A percentile compares a stretch with the other conserved stretches of the same genome.
Evolutionary conservation across 2,329 filamentous ascomycete genomes (phyloP).

Genomic region (Diaporthe amygdali): DNA sequence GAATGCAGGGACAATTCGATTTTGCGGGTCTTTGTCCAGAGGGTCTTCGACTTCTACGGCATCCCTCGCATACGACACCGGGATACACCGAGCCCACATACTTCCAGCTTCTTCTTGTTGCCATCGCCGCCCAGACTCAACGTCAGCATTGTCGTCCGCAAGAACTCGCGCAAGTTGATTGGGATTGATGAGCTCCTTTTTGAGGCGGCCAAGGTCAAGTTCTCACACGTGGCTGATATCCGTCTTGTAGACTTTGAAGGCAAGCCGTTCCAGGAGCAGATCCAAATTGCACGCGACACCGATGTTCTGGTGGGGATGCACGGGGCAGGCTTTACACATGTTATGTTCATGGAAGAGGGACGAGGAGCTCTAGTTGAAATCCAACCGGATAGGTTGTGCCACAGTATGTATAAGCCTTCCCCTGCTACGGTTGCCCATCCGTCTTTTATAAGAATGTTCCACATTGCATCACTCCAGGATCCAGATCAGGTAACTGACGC

Average conservation of each 20-base stretch:
- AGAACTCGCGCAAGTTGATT: constrained; percentile 31
- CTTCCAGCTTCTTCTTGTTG: not conserved
- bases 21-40: constrained; percentile 38
- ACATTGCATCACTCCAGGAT: too few species aligned
- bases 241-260: constrained; percentile 41
- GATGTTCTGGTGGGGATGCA: constrained; percentile 50
- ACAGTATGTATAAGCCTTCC: too few species aligned
- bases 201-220: not conserved
- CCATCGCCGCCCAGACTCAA: not conserved
- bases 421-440: too few species aligned
- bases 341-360: constrained; percentile 43
- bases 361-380: constrained; percentile 47
- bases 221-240: not conserved
- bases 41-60: constrained; percentile 37
- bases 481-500: too few species aligned
- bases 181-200: constrained; percentile 32
- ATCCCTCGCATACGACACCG: constrained; percentile 19
- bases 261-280: constrained; percentile 43
- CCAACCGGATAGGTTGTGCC: constrained; percentile 38
- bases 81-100: not conserved
- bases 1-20: constrained; percentile 37
- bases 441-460: too few species aligned
- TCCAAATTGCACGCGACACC: constrained; percentile 39
- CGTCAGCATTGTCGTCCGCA: constrained; percentile 42
- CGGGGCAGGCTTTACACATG: constrained; percentile 48